Evolutionary conservation across 208 protist genomes (phyloP), one percentile per base, ranked within the genome.

Genomic region (Crithidia sp.): DNA sequence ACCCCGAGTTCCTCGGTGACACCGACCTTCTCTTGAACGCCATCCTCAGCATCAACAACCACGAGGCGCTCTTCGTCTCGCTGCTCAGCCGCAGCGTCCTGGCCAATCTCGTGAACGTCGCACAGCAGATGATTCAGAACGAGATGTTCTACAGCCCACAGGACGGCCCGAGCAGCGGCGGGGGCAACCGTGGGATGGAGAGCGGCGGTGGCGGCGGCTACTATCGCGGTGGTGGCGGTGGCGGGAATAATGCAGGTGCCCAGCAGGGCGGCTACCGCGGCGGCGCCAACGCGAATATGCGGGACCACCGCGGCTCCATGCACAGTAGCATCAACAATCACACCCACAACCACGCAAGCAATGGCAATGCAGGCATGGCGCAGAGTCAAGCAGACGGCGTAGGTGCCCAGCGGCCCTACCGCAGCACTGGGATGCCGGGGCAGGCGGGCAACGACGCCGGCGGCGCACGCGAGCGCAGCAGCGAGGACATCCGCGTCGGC

Each of bases 21-120:
- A 79, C 84, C 0, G 70, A 74, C 14, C 56, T 74, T 36, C 64
- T 88, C 41, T 78, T 87, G 10, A 56, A 81, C 39, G 72, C 72
- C 49, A 88, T 91, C 41, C 59, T 84, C 10, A 19, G 43, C 49
- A 72, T 62, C 70, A 61, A 71, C 14, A 53, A 71, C 66, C 69
- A 80, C 28, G 43, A 71, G 16, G 71, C 71, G 49, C 74, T 91
- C 13, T 94, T 94, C 62, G 61, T 77, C 39, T 84, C 76, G 19
- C 55, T 90, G 16, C 69, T 90, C 0, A 88, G 79, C n/a, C 69
- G 67, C 13, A 55, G 70, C 2, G 67, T 80, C 14, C 74, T 93
- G n/a, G 70, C 77, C 7, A 55, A 82, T 36, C 73, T 90, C 37
- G 74, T 88, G 12, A 76, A 80, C 55, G 75, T 64, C 36, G 81